Percentiles rank a stretch among this genome's conserved stretches.
Evolutionary conservation across 1,284 basidiomycete genomes (phyloP).

Genomic region (Agroathelia rolfsii): DNA sequence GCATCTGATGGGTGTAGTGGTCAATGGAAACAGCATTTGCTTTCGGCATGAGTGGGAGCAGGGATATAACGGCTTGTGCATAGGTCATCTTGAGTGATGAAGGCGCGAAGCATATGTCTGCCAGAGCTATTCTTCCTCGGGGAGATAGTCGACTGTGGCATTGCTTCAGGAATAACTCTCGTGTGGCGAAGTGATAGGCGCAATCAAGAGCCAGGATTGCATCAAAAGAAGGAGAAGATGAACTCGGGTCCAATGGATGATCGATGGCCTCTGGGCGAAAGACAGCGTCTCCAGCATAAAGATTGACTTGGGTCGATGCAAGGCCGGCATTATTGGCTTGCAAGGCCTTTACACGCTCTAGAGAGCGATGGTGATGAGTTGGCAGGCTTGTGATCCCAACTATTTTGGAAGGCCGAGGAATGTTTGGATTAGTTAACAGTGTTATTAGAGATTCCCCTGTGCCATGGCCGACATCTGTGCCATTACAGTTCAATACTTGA

Average conservation of each 20-base stretch:
- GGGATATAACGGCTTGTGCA: slow-evolving; percentile 17
- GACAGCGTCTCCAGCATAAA: slow-evolving; percentile 44
- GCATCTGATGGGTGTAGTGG: slow-evolving; percentile 37
- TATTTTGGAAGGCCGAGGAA: slow-evolving; percentile 39
- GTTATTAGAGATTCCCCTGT: slow-evolving; percentile 59
- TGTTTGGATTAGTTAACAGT: slow-evolving; percentile 30
- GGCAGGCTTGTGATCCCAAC: slow-evolving; percentile 53
- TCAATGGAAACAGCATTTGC: slow-evolving; percentile 40
- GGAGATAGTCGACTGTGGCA: slow-evolving; percentile 32
- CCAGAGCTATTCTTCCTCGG: slow-evolving; percentile 50
- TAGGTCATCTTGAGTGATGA: slow-evolving; percentile 16
- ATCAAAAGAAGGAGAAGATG: slow-evolving; percentile 24
- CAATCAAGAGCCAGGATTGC: slow-evolving; percentile 56
- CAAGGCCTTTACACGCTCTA: slow-evolving; percentile 29
- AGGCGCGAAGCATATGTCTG: slow-evolving; percentile 47
- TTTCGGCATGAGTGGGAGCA: slow-evolving; percentile 37
- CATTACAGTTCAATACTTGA: slow-evolving; percentile 6
- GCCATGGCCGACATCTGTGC: slow-evolving; percentile 59
- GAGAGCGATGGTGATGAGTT: slow-evolving; percentile 38
- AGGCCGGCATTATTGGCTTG: slow-evolving; percentile 4
- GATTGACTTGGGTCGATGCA: slow-evolving; percentile 17
- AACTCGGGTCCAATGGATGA: slow-evolving; percentile 34
- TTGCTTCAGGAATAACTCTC: slow-evolving; percentile 38
- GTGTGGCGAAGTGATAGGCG: slow-evolving; percentile 59
- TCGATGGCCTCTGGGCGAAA: slow-evolving; percentile 19